Evolutionary conservation across 176 grass and related monocot genomes (phyloP).

Genomic region (Lolium perenne): DNA sequence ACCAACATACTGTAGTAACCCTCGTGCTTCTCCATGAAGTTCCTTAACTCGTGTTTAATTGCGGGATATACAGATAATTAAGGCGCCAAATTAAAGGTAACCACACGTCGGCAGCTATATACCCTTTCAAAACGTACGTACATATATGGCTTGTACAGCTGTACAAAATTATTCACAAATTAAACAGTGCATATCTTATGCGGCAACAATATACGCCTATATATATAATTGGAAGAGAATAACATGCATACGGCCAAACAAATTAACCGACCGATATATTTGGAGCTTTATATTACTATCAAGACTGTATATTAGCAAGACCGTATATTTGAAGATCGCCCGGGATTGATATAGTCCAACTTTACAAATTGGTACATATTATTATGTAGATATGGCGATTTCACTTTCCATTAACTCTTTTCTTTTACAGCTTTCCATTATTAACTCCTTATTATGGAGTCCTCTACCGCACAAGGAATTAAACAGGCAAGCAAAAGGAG

Average conservation of each 20-base stretch:
- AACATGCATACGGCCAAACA: background rate
- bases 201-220: background rate
- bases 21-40: slow-evolving; percentile 4
- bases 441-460: background rate
- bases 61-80: background rate
- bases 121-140: background rate
- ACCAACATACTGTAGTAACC: background rate
- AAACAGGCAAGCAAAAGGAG: background rate
- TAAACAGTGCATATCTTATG: background rate
- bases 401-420: no score
- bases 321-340: background rate
- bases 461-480: background rate
- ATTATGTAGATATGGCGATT: no score
- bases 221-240: background rate
- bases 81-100: slow-evolving; percentile 25
- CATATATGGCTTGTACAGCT: background rate
- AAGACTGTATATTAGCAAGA: no score
- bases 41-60: background rate
- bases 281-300: no score
- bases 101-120: no score
- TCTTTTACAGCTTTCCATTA: no score
- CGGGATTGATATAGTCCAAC: background rate
- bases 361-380: no score
- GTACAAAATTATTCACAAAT: background rate
- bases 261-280: background rate